Conservation (phyloP, 441 rosid species). For the Metrosideros polymorpha region DNA sequence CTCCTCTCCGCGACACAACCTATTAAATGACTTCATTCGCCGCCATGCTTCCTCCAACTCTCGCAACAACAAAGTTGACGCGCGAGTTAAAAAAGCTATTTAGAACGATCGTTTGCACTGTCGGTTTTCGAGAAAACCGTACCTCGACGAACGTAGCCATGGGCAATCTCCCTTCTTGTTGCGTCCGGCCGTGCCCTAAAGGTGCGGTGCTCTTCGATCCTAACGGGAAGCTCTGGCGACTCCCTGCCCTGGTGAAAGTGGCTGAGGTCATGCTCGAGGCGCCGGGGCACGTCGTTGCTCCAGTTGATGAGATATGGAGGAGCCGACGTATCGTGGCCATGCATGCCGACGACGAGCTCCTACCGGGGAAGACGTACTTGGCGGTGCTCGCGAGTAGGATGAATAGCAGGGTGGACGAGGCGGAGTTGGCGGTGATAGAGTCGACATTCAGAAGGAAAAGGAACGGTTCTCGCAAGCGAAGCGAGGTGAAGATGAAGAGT, state of each 20-base stretch:
- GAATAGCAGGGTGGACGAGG: slow-evolving; percentile 13
- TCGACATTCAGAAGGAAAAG: neutral
- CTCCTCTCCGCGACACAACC: neutral
- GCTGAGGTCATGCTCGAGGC: slow-evolving; percentile 45
- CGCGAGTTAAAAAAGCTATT: neutral
- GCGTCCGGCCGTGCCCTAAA: neutral
- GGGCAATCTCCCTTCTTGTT: slow-evolving; percentile 25
- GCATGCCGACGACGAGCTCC: slow-evolving; percentile 36
- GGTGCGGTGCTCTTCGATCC: slow-evolving; percentile 21
- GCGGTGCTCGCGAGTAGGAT: slow-evolving; percentile 10
- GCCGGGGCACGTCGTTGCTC: slow-evolving; percentile 22
- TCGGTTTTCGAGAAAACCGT: neutral
- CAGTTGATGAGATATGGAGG: slow-evolving; percentile 5
- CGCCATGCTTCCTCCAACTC: neutral
- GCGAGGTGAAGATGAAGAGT: slow-evolving; percentile 5
- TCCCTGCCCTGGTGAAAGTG: slow-evolving; percentile 17
- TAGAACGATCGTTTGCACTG: neutral
- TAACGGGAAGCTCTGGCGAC: slow-evolving; percentile 11
- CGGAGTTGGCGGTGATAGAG: slow-evolving; percentile 13
- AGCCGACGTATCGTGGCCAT: slow-evolving; percentile 17
- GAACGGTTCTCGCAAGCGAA: slow-evolving; percentile 1
- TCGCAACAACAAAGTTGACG: neutral
- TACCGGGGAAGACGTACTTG: slow-evolving; percentile 22
- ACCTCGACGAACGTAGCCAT: neutral
- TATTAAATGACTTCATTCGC: neutral